A percentile compares a stretch with the other conserved stretches of the same genome.
Evolutionary conservation across 1,284 basidiomycete species (phyloP).

Genomic region (Puccinia coronata): DNA sequence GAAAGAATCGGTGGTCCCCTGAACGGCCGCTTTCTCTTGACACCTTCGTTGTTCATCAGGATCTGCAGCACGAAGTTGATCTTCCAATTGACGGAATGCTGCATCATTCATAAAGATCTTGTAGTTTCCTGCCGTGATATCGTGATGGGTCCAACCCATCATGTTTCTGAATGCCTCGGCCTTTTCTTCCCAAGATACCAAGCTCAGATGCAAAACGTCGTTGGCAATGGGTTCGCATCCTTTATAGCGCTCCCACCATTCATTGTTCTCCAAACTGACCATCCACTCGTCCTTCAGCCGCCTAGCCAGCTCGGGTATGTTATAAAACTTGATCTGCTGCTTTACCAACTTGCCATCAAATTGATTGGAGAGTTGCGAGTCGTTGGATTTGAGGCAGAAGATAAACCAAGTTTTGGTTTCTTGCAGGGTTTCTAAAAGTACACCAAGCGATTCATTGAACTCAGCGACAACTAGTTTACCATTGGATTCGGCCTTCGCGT

Average conservation of each 20-base stretch:
- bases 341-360: constrained; percentile 88
- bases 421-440: constrained; percentile 81
- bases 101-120: constrained; percentile 87
- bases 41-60: constrained; percentile 70
- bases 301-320: constrained; percentile 75
- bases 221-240: constrained; percentile 60
- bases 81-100: constrained; percentile 87
- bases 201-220: constrained; percentile 58
- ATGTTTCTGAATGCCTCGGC: constrained; percentile 64
- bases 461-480: constrained; percentile 76
- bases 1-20: constrained; percentile 68
- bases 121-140: constrained; percentile 75
- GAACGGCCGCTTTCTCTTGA: constrained; percentile 67
- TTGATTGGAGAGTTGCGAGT: constrained; percentile 89
- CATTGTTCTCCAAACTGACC: constrained; percentile 80
- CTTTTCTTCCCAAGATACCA: constrained; percentile 58
- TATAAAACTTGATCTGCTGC: constrained; percentile 81
- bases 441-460: constrained; percentile 78
- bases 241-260: constrained; percentile 81
- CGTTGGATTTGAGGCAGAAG: constrained; percentile 90
- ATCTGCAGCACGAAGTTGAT: constrained; percentile 77
- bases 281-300: constrained; percentile 70
- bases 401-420: constrained; percentile 91
- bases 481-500: constrained; percentile 55
- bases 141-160: constrained; percentile 69